Percentiles rank a stretch among this genome's conserved stretches.
Evolutionary conservation across 352 stramenopile species (phyloP).

Genomic region (Phytopythium oedochilum): DNA sequence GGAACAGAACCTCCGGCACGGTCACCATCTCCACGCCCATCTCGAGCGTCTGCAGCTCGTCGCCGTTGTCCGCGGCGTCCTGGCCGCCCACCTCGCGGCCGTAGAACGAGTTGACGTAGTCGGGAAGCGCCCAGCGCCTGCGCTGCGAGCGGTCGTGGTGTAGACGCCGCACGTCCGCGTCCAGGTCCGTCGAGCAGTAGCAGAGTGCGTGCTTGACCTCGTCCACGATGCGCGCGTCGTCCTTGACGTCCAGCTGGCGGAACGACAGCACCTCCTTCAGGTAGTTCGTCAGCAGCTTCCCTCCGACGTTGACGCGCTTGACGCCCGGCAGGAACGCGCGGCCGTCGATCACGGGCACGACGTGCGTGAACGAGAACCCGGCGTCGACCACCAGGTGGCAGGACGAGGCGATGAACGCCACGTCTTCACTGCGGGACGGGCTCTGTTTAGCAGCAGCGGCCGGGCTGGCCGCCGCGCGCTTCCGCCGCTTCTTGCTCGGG

Average conservation of each 20-base stretch:
- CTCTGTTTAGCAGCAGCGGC: background rate
- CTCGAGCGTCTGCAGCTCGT: conserved; percentile 66
- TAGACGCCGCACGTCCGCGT: conserved; percentile 57
- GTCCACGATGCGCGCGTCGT: conserved; percentile 71
- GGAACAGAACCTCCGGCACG: conserved; percentile 90
- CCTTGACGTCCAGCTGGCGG: conserved; percentile 96
- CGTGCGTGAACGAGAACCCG: conserved; percentile 94
- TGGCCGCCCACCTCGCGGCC: conserved; percentile 26
- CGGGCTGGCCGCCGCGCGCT: conserved; percentile 5
- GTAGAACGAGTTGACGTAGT: conserved; percentile 72
- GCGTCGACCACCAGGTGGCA: conserved; percentile 90
- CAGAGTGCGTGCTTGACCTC: conserved; percentile 88
- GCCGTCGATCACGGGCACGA: conserved; percentile 88
- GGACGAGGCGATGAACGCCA: conserved; percentile 43
- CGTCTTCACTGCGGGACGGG: background rate
- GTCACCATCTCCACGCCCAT: conserved; percentile 86
- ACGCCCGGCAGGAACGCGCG: conserved; percentile 41
- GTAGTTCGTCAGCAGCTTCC: conserved; percentile 96
- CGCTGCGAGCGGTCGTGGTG: conserved; percentile 28
- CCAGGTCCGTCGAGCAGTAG: conserved; percentile 88
- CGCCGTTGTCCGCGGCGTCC: conserved; percentile 4
- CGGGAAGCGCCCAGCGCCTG: conserved; percentile 75
- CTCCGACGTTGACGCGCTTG: conserved; percentile 89
- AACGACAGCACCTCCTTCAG: conserved; percentile 96
- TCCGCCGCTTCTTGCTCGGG: conserved; percentile 14